These are phyloP conservation scores for Claviceps maximensis DNA, from an alignment of 2,329 filamentous ascomycete genomes.

Conservation along the genomic window DNA sequence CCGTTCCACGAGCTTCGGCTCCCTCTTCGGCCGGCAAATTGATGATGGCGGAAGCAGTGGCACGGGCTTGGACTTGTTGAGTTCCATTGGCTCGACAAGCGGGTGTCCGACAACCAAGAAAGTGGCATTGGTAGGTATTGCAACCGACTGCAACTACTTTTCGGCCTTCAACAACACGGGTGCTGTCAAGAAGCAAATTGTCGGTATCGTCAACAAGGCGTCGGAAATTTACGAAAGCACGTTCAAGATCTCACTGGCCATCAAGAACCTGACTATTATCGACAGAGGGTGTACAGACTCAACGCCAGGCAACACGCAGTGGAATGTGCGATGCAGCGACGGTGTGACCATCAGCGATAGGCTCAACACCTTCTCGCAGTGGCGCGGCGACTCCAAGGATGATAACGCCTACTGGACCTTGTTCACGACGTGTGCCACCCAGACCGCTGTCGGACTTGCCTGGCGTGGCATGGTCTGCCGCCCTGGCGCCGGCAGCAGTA, in stretches of 20 bases:
- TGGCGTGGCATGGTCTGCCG: slow-evolving; percentile 86
- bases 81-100: slow-evolving; percentile 65
- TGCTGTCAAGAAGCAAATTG: slow-evolving; percentile 58
- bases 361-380: slow-evolving; percentile 75
- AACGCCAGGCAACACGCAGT: slow-evolving; percentile 53
- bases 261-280: slow-evolving; percentile 73
- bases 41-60: slow-evolving; percentile 52
- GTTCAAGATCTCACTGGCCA: slow-evolving; percentile 89
- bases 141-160: slow-evolving; percentile 85
- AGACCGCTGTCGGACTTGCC: slow-evolving; percentile 74
- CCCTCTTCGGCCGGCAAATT: slow-evolving; percentile 65
- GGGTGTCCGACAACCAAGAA: slow-evolving; percentile 85
- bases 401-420: slow-evolving; percentile 88
- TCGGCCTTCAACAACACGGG: slow-evolving; percentile 52
- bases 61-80: slow-evolving; percentile 59
- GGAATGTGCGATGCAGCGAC: slow-evolving; percentile 66
- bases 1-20: slow-evolving; percentile 46
- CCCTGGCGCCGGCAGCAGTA: slow-evolving; percentile 39
- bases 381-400: slow-evolving; percentile 69
- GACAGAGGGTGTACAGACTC: slow-evolving; percentile 61
- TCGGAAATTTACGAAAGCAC: slow-evolving; percentile 78
- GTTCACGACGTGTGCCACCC: slow-evolving; percentile 68
- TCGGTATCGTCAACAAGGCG: slow-evolving; percentile 72
- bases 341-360: slow-evolving; percentile 58
- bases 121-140: slow-evolving; percentile 82